A percentile compares a stretch with the other conserved stretches of the same genome.
Evolutionary conservation across 2,329 filamentous ascomycete species (phyloP).

Genomic region (Microdochium nivale): DNA sequence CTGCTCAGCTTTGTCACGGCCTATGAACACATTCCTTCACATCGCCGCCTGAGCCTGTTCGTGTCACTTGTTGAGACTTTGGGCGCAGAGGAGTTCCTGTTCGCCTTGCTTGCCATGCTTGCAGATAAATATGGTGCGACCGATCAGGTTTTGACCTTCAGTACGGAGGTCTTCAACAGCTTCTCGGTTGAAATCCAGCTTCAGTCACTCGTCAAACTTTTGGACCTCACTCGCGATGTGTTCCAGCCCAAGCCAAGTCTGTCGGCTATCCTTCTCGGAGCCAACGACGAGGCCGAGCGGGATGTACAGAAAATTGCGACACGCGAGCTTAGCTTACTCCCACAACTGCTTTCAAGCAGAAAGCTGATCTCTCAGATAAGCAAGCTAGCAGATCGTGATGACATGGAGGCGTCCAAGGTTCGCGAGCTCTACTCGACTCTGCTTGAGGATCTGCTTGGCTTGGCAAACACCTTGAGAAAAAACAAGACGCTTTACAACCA

Average conservation of each 20-base stretch:
- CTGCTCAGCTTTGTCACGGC: conserved; percentile 94
- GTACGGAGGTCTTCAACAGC: conserved; percentile 61
- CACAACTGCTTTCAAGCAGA: conserved; percentile 48
- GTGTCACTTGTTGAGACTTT: conserved; percentile 77
- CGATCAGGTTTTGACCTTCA: conserved; percentile 65
- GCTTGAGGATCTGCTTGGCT: conserved; percentile 53
- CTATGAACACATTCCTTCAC: conserved; percentile 89
- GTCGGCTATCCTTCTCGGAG: conserved; percentile 62
- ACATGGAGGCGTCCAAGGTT: conserved; percentile 57
- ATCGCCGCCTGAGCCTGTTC: conserved; percentile 76
- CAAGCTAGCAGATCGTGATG: conserved; percentile 50
- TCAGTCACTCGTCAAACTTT: conserved; percentile 65
- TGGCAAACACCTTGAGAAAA: conserved; percentile 57
- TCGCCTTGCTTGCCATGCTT: conserved; percentile 79
- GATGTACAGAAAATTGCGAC: conserved; percentile 43
- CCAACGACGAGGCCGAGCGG: conserved; percentile 35
- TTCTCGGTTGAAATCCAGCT: conserved; percentile 73
- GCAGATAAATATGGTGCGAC: conserved; percentile 81
- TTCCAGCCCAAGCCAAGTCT: conserved; percentile 67
- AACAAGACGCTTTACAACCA: conserved; percentile 46
- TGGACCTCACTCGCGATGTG: conserved; percentile 67
- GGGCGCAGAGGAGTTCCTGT: conserved; percentile 78
- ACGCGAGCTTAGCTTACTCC: conserved; percentile 47
- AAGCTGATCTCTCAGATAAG: conserved; percentile 47
- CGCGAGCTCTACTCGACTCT: conserved; percentile 62